phyloP scores from a whole-genome alignment of 2,329 filamentous ascomycete genomes.

The Fusarium sp. region DNA sequence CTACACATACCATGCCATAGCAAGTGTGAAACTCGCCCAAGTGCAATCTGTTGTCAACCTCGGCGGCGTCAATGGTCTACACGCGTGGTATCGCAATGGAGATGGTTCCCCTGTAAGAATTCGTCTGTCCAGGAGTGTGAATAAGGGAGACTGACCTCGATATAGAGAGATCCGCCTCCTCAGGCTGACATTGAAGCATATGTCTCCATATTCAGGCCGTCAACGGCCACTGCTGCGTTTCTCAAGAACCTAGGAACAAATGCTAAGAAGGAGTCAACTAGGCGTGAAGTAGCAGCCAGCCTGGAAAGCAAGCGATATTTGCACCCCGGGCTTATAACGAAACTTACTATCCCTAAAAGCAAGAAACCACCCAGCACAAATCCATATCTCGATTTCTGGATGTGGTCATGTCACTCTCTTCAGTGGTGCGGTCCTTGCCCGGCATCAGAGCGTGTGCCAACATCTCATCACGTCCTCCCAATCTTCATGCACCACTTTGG shows the following conservation, averaged over 20 bases:
- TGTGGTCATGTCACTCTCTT: conserved; percentile 71
- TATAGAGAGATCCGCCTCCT: conserved; percentile 60
- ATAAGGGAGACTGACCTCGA: conserved; percentile 20
- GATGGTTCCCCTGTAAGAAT: conserved; percentile 49
- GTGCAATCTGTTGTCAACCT: conserved; percentile 59
- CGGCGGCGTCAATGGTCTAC: conserved; percentile 58
- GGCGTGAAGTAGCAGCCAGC: conserved; percentile 65
- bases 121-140: not conserved
- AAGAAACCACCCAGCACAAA: conserved; percentile 63
- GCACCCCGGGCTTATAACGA: conserved; percentile 54
- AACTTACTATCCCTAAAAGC: conserved; percentile 58
- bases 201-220: conserved; percentile 71
- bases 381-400: conserved; percentile 75
- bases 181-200: conserved; percentile 73
- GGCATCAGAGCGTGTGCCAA: conserved; percentile 62
- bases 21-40: conserved; percentile 60
- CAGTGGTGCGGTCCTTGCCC: conserved; percentile 73
- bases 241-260: conserved; percentile 73
- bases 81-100: conserved; percentile 60
- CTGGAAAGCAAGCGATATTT: conserved; percentile 65
- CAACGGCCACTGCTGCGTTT: conserved; percentile 68
- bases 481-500: conserved; percentile 84
- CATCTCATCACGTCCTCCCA: conserved; percentile 75
- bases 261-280: conserved; percentile 71
- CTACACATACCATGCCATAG: conserved; percentile 64